Conservation (phyloP, 495 filamentous ascomycete genomes). For the Rhizodiscina lignyota region DNA sequence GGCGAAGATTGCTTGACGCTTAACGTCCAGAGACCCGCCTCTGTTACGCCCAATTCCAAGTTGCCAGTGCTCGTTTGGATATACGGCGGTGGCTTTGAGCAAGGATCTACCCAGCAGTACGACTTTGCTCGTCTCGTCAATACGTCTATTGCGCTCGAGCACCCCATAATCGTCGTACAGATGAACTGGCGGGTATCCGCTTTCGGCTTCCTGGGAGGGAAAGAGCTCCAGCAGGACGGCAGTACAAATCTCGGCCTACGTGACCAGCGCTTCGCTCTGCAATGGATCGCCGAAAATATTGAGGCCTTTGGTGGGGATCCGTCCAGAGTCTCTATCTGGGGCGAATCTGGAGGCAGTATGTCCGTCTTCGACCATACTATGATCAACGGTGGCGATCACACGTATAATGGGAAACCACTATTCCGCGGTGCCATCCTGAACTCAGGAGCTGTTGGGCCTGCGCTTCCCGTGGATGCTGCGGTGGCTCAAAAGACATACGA, state of each 20-base stretch:
- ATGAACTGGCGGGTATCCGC: conserved; percentile 1
- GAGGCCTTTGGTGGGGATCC: conserved; percentile 24
- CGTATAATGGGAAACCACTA: conserved; percentile 49
- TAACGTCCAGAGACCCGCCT: neutral
- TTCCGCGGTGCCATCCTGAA: conserved; percentile 66
- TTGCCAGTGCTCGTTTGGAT: conserved; percentile 1
- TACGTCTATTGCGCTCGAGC: conserved; percentile 18
- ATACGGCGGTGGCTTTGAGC: conserved; percentile 1
- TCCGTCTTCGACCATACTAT: conserved; percentile 56
- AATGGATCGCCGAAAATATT: conserved; percentile 30
- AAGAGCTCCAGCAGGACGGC: conserved; percentile 30
- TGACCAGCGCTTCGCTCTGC: conserved; percentile 12
- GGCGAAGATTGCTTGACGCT: conserved; percentile 3
- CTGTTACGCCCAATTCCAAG: neutral
- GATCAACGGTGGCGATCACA: conserved; percentile 50
- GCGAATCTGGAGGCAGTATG: conserved; percentile 55
- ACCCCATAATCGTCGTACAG: conserved; percentile 29
- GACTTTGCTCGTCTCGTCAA: neutral
- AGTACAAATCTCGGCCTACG: conserved; percentile 12
- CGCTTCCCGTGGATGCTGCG: conserved; percentile 42
- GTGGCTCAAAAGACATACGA: conserved; percentile 51
- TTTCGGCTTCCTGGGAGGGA: conserved; percentile 22
- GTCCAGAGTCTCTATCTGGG: conserved; percentile 49
- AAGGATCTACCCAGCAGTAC: neutral
- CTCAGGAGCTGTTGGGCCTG: conserved; percentile 46